These are phyloP conservation scores for Tolypocladium endophyticum DNA, from an alignment of 2,329 filamentous ascomycete genomes.

Conservation along the genomic window DNA sequence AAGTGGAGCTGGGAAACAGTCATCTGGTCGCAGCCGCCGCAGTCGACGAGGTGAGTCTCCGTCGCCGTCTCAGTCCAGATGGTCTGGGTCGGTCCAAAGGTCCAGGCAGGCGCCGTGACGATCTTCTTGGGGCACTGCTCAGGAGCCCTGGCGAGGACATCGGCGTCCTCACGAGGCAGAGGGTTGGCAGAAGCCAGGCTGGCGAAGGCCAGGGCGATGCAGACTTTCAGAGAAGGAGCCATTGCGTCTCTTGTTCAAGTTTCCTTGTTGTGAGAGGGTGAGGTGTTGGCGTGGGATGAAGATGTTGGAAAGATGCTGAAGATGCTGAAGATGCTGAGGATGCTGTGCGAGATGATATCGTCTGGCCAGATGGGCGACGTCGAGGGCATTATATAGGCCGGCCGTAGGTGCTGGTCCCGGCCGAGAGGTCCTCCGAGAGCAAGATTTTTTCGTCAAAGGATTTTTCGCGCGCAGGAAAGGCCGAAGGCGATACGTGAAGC, in stretches of 20 bases:
- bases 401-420: neutral
- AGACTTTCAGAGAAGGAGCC: neutral
- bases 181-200: slow-evolving; percentile 2
- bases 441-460: neutral
- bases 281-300: neutral
- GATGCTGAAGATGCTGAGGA: neutral
- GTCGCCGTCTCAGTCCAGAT: slow-evolving; percentile 16
- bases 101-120: slow-evolving; percentile 3
- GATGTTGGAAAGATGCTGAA: neutral
- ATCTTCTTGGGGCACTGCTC: slow-evolving; percentile 6
- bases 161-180: neutral
- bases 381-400: neutral
- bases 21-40: slow-evolving; percentile 12
- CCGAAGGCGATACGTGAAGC: neutral
- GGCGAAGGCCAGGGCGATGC: slow-evolving; percentile 1
- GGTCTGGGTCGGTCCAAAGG: slow-evolving; percentile 11
- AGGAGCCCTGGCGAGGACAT: too few relatives aligned
- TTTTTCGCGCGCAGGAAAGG: neutral
- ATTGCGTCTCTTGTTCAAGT: neutral
- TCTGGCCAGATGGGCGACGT: neutral
- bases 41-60: slow-evolving; percentile 11
- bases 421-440: neutral
- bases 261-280: neutral
- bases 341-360: neutral
- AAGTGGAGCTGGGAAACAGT: neutral